A percentile compares a stretch with the other conserved stretches of the same genome.
Conservation (phyloP, 768 basidiomycete species). For the Collybia nuda region DNA sequence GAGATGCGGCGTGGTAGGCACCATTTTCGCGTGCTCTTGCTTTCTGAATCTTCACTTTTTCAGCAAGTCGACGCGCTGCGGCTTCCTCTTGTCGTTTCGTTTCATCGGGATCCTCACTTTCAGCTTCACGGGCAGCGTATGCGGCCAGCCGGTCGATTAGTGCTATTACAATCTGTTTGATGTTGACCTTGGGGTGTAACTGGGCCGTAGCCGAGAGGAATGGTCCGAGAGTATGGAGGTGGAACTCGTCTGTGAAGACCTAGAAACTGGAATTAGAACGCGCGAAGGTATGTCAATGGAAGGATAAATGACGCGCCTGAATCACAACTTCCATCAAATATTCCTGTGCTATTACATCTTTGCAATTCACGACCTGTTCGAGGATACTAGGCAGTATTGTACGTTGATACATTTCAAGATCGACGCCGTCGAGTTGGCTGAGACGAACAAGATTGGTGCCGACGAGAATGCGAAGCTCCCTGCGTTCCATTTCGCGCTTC, state of each 20-base stretch:
- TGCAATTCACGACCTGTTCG: conserved; percentile 97
- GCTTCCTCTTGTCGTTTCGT: conserved; percentile 92
- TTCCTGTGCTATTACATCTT: conserved; percentile 98
- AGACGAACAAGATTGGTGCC: conserved; percentile 97
- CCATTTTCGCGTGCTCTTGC: conserved; percentile 57
- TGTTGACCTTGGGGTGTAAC: conserved; percentile 96
- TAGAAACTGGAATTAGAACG: conserved; percentile 24
- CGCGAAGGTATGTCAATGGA: neutral
- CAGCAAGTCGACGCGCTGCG: conserved; percentile 83
- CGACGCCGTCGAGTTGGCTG: conserved; percentile 94
- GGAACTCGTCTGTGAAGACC: conserved; percentile 99
- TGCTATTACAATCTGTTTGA: conserved; percentile 97
- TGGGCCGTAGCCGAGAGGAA: conserved; percentile 97
- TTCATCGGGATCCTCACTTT: conserved; percentile 94
- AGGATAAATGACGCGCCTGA: conserved; percentile 60
- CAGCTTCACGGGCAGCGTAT: conserved; percentile 96
- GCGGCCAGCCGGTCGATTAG: conserved; percentile 94
- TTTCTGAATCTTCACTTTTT: conserved; percentile 79
- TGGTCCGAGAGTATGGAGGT: conserved; percentile 91
- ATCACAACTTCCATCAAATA: conserved; percentile 99
- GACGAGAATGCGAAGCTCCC: conserved; percentile 92
- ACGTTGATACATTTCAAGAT: conserved; percentile 85
- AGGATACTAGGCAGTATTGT: conserved; percentile 89
- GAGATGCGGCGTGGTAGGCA: conserved; percentile 28
- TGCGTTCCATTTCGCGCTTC: conserved; percentile 94